Percentiles rank a stretch among this genome's conserved stretches.
phyloP scores from a whole-genome alignment of 305 asterid genomes.

The Solanum aculeatissimum region DNA sequence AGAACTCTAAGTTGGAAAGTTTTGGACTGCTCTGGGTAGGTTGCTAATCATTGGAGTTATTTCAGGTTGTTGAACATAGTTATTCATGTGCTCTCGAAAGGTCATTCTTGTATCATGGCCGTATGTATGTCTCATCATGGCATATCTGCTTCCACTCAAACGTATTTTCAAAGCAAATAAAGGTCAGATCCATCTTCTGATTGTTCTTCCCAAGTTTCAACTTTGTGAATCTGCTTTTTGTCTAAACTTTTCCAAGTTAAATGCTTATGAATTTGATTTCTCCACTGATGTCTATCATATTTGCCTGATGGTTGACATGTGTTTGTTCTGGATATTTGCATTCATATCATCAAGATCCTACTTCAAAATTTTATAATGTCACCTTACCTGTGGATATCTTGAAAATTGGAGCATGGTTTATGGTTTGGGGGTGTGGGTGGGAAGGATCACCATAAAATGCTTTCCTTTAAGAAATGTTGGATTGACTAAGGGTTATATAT shows the following conservation, averaged over 20 bases:
- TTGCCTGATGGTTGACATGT: background rate
- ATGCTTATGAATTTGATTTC: constrained; percentile 7
- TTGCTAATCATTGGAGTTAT: background rate
- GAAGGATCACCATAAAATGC: background rate
- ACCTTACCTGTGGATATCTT: background rate
- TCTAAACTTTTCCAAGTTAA: background rate
- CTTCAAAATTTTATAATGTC: background rate
- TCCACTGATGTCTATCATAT: background rate
- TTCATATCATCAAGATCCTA: background rate
- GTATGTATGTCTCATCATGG: constrained; percentile 82
- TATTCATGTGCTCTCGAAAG: constrained; percentile 97
- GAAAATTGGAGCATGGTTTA: background rate
- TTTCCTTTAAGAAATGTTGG: background rate
- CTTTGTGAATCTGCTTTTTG: background rate
- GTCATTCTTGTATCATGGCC: constrained; percentile 90
- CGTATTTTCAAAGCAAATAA: constrained; percentile 90
- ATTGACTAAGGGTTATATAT: background rate
- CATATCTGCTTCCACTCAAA: constrained; percentile 95
- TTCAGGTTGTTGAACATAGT: constrained; percentile 83
- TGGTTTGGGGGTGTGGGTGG: background rate
- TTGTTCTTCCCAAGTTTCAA: background rate
- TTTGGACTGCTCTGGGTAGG: background rate
- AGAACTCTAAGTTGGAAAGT: background rate
- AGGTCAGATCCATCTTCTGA: constrained; percentile 28
- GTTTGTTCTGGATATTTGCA: background rate